Evolutionary conservation across 768 basidiomycete species (phyloP).

Genomic region (Paxillus rubicundulus): DNA sequence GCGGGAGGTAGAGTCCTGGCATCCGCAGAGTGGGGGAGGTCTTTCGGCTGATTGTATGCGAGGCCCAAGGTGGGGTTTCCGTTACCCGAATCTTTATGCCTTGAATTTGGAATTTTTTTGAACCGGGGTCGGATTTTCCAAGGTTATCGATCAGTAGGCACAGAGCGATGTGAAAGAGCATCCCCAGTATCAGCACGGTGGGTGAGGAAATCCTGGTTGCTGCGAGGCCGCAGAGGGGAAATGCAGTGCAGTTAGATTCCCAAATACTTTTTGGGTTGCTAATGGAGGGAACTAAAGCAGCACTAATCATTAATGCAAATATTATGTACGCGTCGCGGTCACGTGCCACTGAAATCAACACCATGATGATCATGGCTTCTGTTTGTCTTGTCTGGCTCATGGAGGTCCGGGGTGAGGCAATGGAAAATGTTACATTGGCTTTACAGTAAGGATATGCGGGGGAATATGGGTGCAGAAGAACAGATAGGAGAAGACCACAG

Average conservation of each 20-base stretch:
- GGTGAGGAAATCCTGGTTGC: no score
- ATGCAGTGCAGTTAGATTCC: no score
- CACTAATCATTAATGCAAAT: background rate
- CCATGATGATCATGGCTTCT: no score
- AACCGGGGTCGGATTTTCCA: background rate
- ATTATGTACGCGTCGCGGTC: background rate
- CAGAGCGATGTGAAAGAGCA: background rate
- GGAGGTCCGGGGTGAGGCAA: background rate
- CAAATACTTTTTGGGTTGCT: no score
- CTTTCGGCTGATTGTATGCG: no score
- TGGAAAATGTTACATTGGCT: conserved; percentile 1
- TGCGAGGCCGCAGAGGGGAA: background rate
- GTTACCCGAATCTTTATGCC: no score
- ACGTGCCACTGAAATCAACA: background rate
- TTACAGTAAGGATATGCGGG: conserved; percentile 4
- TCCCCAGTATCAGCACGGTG: background rate
- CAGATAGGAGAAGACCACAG: background rate
- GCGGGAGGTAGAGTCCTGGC: no score
- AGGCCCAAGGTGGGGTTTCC: no score
- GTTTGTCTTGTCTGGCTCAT: no score
- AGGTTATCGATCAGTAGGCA: background rate
- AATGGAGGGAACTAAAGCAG: background rate
- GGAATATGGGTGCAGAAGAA: background rate
- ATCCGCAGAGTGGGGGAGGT: no score
- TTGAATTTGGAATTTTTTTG: no score